These are phyloP conservation scores for Glycine soja DNA, from an alignment of 306 rosid genomes.

Conservation along the genomic window DNA sequence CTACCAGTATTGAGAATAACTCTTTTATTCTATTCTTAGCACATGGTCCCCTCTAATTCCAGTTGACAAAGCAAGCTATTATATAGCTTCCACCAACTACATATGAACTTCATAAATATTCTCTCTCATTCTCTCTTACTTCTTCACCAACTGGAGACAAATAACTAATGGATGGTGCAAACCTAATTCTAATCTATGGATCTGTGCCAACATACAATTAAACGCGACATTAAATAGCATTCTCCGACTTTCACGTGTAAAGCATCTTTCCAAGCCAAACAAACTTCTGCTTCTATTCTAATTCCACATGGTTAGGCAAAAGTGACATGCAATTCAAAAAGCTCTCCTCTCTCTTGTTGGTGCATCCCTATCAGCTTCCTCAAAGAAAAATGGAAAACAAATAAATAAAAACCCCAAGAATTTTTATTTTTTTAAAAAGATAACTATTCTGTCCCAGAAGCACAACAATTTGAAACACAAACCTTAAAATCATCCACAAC, in stretches of 20 bases:
- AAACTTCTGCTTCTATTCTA: slow-evolving; percentile 1
- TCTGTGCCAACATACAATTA: background rate
- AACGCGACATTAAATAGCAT: slow-evolving; percentile 7
- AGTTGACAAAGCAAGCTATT: slow-evolving; percentile 12
- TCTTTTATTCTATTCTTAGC: background rate
- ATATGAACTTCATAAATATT: slow-evolving; percentile 23
- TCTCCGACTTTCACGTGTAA: slow-evolving; percentile 31
- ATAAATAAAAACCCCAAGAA: too few species aligned
- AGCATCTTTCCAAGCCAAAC: slow-evolving; percentile 31
- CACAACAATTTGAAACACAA: slow-evolving; percentile 40
- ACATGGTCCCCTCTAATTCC: slow-evolving; percentile 19
- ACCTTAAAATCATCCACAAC: slow-evolving; percentile 21
- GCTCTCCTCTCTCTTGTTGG: slow-evolving; percentile 3
- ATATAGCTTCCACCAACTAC: slow-evolving; percentile 29
- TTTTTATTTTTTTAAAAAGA: too few species aligned
- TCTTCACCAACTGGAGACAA: slow-evolving; percentile 20
- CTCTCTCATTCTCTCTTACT: background rate
- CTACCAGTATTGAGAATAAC: background rate
- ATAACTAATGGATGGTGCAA: slow-evolving; percentile 24
- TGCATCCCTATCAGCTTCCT: background rate
- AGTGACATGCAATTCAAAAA: slow-evolving; percentile 28
- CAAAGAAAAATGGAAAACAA: background rate
- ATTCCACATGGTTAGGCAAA: slow-evolving; percentile 34
- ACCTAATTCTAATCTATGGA: slow-evolving; percentile 31
- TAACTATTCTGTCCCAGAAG: slow-evolving; percentile 6